Base-by-base conservation (phyloP, 306 rosid species). In the Arachis hypogaea region DNA sequence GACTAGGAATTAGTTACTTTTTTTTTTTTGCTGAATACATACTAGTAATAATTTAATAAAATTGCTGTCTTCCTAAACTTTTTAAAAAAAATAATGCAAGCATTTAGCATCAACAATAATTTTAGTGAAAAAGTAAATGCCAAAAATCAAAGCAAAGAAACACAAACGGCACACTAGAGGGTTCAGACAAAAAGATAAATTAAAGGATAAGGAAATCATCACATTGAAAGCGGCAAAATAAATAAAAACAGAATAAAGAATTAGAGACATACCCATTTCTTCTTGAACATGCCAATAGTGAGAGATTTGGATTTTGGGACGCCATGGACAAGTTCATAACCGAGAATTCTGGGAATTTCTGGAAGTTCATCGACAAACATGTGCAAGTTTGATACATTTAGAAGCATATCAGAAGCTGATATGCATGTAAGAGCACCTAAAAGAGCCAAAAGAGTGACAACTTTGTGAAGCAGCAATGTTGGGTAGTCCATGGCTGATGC, bases 361-460 rank as follows among this genome's bases (percentile, higher is more conserved):
- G 86, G 97, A 75, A 92, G 86, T 14, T 89, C 83, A 68, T 92
- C 97, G 22, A 92, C 93, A 50, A 92, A 92, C 92, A 88, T 86
- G 44, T 62, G 5, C 71, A 92, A 30, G 63, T 71, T 89, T 5
- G 85, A 75, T 3, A 18, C 55, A 66, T 75, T 78, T 4, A 89
- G 7, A 3, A 86, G 66, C 42, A 63, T 63, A 5, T 70, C 87
- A 29, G 81, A 81, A n/a, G 78, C 82, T 30, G 81, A 30, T 4
- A 86, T 78, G 22, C 11, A 50, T 10, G 76, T 11, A 28, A 71
- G 36, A 36, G 58, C 14, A 18, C 47, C 68, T 2, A 63, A 14
- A 30, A 79, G 7, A 29, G 57, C 9, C 10, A 79, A 3, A 7
- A 80, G 14, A 11, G 80, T 18, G 74, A 72, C 5, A 9, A 76